Evolutionary conservation across 352 stramenopile species (phyloP).

Genomic region (Globisporangium cederbergense): DNA sequence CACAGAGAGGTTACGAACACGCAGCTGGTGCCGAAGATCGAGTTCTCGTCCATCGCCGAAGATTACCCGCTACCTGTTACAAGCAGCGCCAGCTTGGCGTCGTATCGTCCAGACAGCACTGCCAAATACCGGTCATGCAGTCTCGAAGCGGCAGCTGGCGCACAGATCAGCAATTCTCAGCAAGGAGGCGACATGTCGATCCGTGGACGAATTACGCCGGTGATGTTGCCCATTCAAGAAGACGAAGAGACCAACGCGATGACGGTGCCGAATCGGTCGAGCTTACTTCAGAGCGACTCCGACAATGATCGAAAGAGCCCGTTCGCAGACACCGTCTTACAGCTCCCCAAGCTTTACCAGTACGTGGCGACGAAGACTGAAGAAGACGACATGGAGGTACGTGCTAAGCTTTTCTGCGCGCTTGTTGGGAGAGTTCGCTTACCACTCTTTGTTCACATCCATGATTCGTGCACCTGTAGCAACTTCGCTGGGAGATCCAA

Average conservation of each 20-base stretch:
- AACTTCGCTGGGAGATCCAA: conserved; percentile 66
- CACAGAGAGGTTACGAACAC: conserved; percentile 17
- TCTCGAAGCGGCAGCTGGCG: conserved; percentile 8
- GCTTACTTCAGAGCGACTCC: conserved; percentile 37
- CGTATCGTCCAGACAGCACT: conserved; percentile 10
- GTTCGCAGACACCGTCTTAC: conserved; percentile 25
- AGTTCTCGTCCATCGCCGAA: conserved; percentile 65
- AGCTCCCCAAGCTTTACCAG: conserved; percentile 42
- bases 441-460: neutral
- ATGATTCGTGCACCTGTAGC: conserved; percentile 19
- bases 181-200: neutral
- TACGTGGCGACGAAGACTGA: conserved; percentile 62
- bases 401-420: neutral
- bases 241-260: conserved; percentile 39
- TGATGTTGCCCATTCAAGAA: conserved; percentile 13
- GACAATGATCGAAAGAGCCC: conserved; percentile 38
- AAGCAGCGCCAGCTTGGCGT: conserved; percentile 29
- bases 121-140: conserved; percentile 11
- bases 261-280: conserved; percentile 48
- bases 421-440: neutral
- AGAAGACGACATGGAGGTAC: conserved; percentile 73
- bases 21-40: conserved; percentile 25
- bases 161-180: conserved; percentile 9
- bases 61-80: conserved; percentile 41
- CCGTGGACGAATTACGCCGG: conserved; percentile 5